These are phyloP conservation scores for Raddia distichophylla DNA, from an alignment of 176 grass and related monocot species.

Conservation along the genomic window DNA sequence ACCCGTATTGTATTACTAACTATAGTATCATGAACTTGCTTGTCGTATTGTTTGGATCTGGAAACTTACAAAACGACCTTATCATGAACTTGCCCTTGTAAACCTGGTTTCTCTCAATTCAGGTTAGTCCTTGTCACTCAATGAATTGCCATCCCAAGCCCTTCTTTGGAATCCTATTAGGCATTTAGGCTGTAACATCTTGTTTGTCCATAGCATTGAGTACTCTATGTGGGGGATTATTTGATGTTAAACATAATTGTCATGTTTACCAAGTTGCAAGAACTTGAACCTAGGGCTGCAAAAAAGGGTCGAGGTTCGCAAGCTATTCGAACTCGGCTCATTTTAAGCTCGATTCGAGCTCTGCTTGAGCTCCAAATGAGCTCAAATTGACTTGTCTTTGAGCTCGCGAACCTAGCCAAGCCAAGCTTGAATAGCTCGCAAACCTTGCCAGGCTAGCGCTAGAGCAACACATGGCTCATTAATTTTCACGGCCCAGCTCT, in stretches of 20 bases:
- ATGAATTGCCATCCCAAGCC: neutral
- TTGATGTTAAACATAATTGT: neutral
- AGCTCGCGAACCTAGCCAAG: too few relatives aligned
- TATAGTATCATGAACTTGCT: neutral
- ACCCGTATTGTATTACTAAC: neutral
- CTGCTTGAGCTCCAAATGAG: too few relatives aligned
- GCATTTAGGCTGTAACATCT: neutral
- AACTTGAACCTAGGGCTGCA: neutral
- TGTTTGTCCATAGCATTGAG: neutral
- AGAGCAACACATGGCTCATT: too few relatives aligned
- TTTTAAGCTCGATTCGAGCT: too few relatives aligned
- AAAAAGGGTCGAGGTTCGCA: too few relatives aligned
- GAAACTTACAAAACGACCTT: neutral
- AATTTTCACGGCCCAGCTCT: too few relatives aligned
- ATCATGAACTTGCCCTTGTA: constrained; percentile 27
- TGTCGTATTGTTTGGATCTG: neutral
- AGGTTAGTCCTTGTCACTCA: neutral
- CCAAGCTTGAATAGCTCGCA: too few relatives aligned
- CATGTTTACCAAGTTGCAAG: constrained; percentile 9
- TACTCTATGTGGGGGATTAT: neutral
- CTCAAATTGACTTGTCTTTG: too few relatives aligned
- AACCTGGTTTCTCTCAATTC: neutral
- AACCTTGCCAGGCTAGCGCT: too few relatives aligned
- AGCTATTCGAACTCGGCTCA: too few relatives aligned
- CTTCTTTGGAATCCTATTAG: neutral